These are phyloP conservation scores for Claviceps digitariae DNA, from an alignment of 2,329 filamentous ascomycete species.

Conservation along the genomic window DNA sequence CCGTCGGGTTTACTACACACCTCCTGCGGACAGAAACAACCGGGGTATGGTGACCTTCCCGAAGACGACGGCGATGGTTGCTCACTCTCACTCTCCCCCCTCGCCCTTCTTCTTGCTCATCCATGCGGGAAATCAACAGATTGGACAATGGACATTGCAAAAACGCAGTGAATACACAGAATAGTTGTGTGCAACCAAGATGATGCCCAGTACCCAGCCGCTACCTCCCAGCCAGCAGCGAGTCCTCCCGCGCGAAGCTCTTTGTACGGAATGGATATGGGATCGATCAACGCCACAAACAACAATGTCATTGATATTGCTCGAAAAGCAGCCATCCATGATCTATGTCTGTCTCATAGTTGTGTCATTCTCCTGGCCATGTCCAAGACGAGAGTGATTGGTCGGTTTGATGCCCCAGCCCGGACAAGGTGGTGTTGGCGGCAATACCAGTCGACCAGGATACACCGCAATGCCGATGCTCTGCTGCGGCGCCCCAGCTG, in stretches of 20 bases:
- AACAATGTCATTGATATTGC: not conserved
- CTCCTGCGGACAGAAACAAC: constrained; percentile 4
- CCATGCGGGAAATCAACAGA: not conserved
- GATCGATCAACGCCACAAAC: not conserved
- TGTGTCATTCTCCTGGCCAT: not conserved
- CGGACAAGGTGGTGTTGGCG: constrained; percentile 3
- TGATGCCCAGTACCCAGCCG: not conserved
- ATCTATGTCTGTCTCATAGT: not conserved
- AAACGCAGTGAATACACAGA: no score
- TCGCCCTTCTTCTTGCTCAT: no score
- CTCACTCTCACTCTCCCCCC: not conserved
- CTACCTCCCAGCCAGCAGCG: not conserved
- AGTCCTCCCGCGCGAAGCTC: not conserved
- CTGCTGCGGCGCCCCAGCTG: not conserved
- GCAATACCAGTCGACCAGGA: not conserved
- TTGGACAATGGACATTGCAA: not conserved
- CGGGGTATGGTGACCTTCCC: constrained; percentile 3
- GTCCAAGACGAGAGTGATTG: constrained; percentile 1
- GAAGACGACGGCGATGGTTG: not conserved
- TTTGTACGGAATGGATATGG: no score
- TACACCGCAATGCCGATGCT: not conserved
- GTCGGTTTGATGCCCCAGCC: constrained; percentile 6
- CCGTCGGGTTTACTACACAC: constrained; percentile 16
- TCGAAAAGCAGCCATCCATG: not conserved
- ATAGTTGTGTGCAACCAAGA: not conserved